Evolutionary conservation across 805 yeast genomes (phyloP), one percentile per base, ranked within the genome.

Genomic region (Metschnikowia baotianmanensis): DNA sequence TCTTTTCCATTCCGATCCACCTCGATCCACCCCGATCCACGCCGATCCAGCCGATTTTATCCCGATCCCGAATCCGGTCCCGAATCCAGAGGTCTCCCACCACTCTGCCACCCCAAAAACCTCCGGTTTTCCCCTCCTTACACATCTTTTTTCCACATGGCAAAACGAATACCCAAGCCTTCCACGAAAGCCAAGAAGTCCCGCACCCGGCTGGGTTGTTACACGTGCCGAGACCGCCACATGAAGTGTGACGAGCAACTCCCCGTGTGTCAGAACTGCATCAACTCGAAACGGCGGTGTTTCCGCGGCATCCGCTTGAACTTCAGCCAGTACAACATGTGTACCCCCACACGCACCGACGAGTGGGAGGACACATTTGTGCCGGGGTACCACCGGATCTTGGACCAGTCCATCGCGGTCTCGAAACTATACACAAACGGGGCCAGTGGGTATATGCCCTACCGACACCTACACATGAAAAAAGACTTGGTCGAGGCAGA

Each of bases 241-340:
- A 77, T 80, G 67, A 81, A 80, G 53, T 81, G 86, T 59, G 86
- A 81, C 53, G 83, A 78, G 55, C 74, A 69, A 29, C 72, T 72
- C 40, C 86, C 86, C 1, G 74, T 74, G 24, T 81, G 86, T 57
- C 67, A 71, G 28, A 77, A 79, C 51, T 67, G 84, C 56, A 62
- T 73, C 36, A 75, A 73, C 38, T 69, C 78, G 8, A 67, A 70
- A 34, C 61, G 77, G 28, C 62, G 60, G 33, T 76, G 82, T 48
- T 66, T 68, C 48, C 57, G 76, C 41, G 79, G 79, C 1, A 56
- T 65, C 10, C 62, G 76, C 38, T 57, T 72, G 31, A 74, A 72
- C 48, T 72, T 74, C 52, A 63, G 71, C 26, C 76, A 61, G 49
- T 67, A 65, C 44, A 63, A 63, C 27, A 55, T 64, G 25, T 67